phyloP scores from a whole-genome alignment of 2,329 filamentous ascomycete genomes.

The Cytospora piceicola region DNA sequence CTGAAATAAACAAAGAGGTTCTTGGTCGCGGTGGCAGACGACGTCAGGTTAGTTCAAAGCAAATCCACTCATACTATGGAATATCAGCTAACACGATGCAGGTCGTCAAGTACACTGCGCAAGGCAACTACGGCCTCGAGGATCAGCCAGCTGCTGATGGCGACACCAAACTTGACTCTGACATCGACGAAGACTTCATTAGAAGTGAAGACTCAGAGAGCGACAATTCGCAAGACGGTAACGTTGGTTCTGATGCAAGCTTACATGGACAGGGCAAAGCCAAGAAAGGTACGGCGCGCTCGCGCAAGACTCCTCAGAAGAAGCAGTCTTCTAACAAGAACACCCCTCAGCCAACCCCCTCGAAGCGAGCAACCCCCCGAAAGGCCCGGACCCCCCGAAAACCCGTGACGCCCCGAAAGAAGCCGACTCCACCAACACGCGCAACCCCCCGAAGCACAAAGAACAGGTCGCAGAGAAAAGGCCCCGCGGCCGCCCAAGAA shows the following conservation, averaged over 20 bases:
- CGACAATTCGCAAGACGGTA: constrained; percentile 22
- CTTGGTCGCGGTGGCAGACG: constrained; percentile 84
- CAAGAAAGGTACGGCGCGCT: constrained; percentile 29
- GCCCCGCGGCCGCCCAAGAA: constrained; percentile 22
- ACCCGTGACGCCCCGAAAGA: constrained; percentile 6
- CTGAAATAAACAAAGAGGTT: constrained; percentile 69
- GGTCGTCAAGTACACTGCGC: constrained; percentile 29
- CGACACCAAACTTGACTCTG: constrained; percentile 20
- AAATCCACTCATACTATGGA: too few species aligned
- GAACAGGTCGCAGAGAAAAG: constrained; percentile 7
- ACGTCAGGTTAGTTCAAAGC: constrained; percentile 52
- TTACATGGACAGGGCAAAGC: constrained; percentile 23
- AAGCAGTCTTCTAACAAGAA: constrained; percentile 39
- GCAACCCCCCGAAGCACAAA: constrained; percentile 10
- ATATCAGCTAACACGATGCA: constrained; percentile 18
- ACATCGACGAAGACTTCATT: constrained; percentile 31
- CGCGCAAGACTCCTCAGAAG: constrained; percentile 31
- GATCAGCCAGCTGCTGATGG: constrained; percentile 11
- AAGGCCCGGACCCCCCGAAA: constrained; percentile 20
- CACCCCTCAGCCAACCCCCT: constrained; percentile 34
- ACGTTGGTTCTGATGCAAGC: constrained; percentile 15
- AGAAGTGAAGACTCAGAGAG: constrained; percentile 24
- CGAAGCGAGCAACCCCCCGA: constrained; percentile 31
- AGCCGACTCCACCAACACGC: not conserved
- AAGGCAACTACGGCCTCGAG: constrained; percentile 20